Evolutionary conservation across 192 early-diverging fungal species (phyloP).

Genomic region (Coemansia sp.): DNA sequence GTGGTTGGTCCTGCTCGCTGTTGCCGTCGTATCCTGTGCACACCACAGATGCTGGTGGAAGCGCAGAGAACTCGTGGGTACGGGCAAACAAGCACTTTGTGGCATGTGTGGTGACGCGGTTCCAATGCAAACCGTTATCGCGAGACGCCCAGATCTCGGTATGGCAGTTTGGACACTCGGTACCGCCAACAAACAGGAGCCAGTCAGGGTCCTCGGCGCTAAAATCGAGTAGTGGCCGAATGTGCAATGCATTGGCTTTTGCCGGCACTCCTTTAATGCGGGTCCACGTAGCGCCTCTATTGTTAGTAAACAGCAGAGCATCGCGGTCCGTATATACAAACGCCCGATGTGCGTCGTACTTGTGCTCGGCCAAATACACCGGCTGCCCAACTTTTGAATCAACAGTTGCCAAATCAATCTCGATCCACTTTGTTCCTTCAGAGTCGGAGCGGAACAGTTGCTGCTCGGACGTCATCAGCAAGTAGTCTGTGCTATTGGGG

Average conservation of each 20-base stretch:
- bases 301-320: slow-evolving; percentile 54
- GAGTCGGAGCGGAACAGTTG: slow-evolving; percentile 69
- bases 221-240: slow-evolving; percentile 78
- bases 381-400: slow-evolving; percentile 26
- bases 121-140: slow-evolving; percentile 75
- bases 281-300: slow-evolving; percentile 61
- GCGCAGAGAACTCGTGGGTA: slow-evolving; percentile 58
- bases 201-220: slow-evolving; percentile 86
- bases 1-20: slow-evolving; percentile 45
- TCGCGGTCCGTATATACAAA: slow-evolving; percentile 62
- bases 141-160: slow-evolving; percentile 71
- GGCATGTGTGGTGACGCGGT: slow-evolving; percentile 73
- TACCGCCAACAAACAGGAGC: slow-evolving; percentile 78
- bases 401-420: slow-evolving; percentile 35
- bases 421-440: slow-evolving; percentile 73
- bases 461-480: slow-evolving; percentile 62
- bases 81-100: slow-evolving; percentile 83
- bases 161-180: slow-evolving; percentile 58
- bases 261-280: slow-evolving; percentile 53
- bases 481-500: slow-evolving; percentile 62
- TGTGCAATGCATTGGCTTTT: slow-evolving; percentile 64
- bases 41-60: slow-evolving; percentile 70
- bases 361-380: slow-evolving; percentile 66
- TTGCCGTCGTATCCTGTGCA: slow-evolving; percentile 71
- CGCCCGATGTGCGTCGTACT: slow-evolving; percentile 63